Evolutionary conservation across 2,329 filamentous ascomycete genomes (phyloP), one percentile per base, ranked within the genome.

Genomic region (Colletotrichum phormii): DNA sequence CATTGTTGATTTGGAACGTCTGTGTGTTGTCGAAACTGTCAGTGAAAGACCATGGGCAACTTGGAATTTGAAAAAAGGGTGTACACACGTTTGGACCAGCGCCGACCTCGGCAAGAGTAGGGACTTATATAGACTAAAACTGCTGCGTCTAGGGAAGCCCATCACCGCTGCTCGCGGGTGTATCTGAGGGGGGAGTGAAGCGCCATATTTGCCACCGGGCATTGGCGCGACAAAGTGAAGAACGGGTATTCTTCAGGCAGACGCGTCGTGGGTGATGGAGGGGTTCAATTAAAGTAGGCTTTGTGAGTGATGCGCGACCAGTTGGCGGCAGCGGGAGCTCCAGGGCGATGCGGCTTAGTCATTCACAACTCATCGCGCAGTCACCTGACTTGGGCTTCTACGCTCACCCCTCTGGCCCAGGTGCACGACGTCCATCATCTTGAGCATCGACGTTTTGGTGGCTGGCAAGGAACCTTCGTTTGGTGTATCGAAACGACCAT

Each of bases 201-300:
- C 80, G 75, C 81, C 81, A 82, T 82, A 71, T 67, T 77, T 75
- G 62, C 79, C 72, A 74, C 71, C 73, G 75, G 78, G 78, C 80
- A 82, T 82, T 55, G 77, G 78, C 79, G 75, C 71, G 75, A 75
- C 65, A 61, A 61, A 57, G 54, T 73, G 49, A 63, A 54, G 58
- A 55, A 64, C 37, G 22, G 58, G 8, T 29, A 29, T 65, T 46
- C 26, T 62, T 57, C 72, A 81, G 80, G 80, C 80, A 82, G 72
- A 79, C 78, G 76, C 80, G 78, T 79, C 76, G 62, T 73, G 13
- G 42, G 26, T 42, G 54, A 46, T 59, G 57, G 66, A 71, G 51
- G 55, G 73, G 66, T 54, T 64, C 35, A 59, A 59, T 63, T 63
- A 46, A 9, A 64, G 49, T 24, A 35, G 5, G 26, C 24, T 37